These are phyloP conservation scores for Paecilomyces fulvus DNA, from an alignment of 2,329 filamentous ascomycete genomes.

Conservation along the genomic window DNA sequence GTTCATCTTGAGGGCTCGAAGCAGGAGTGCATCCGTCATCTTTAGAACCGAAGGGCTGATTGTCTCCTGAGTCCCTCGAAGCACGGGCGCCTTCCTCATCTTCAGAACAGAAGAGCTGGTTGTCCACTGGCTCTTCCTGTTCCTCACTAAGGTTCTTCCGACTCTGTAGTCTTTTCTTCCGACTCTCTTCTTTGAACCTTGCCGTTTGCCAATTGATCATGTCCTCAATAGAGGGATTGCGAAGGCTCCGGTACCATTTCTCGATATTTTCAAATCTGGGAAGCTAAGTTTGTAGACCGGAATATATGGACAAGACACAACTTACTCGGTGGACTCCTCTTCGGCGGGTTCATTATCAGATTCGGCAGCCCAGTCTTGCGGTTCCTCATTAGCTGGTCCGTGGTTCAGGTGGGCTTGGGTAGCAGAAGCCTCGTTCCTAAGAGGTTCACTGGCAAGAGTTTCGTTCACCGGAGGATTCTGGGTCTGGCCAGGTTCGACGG, in stretches of 20 bases:
- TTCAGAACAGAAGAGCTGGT: neutral
- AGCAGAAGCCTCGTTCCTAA: neutral
- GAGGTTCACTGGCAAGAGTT: neutral
- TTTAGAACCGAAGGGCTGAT: too few relatives aligned
- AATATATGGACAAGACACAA: neutral
- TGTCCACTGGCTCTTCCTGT: neutral
- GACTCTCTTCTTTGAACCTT: slow-evolving; percentile 1
- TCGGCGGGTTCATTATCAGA: neutral
- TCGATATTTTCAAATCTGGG: slow-evolving; percentile 7
- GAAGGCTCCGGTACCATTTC: slow-evolving; percentile 3
- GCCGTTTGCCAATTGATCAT: slow-evolving; percentile 6
- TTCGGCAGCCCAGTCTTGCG: neutral
- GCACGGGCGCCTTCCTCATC: neutral
- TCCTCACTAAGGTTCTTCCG: slow-evolving; percentile 1
- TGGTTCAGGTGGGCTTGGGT: neutral
- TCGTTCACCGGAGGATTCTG: neutral
- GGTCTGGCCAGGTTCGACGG: neutral
- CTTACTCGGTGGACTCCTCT: neutral
- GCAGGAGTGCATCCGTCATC: neutral
- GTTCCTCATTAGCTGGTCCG: neutral
- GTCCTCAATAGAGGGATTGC: slow-evolving; percentile 5
- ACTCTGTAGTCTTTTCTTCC: slow-evolving; percentile 3
- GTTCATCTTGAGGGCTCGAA: neutral
- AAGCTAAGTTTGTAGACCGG: neutral
- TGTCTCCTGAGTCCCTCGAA: neutral